Evolutionary conservation across 2,329 filamentous ascomycete genomes (phyloP).

Genomic region (Cladophialophora exuberans): DNA sequence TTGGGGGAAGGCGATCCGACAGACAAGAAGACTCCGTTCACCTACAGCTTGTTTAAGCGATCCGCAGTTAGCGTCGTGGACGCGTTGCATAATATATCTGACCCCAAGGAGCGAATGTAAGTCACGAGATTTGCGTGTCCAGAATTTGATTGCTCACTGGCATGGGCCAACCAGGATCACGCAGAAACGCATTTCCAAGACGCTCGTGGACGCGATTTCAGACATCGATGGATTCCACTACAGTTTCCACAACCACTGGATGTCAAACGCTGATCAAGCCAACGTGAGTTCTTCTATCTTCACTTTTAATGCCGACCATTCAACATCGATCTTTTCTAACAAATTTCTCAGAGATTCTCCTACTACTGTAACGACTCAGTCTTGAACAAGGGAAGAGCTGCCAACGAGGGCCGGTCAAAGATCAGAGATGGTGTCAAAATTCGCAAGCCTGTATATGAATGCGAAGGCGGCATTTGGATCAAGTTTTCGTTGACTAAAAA

Average conservation of each 20-base stretch:
- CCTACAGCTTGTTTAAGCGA: slow-evolving; percentile 25
- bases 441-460: slow-evolving; percentile 32
- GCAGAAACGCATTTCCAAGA: slow-evolving; percentile 30
- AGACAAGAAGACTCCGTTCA: slow-evolving; percentile 17
- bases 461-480: slow-evolving; percentile 27
- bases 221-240: slow-evolving; percentile 30
- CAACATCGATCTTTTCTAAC: not conserved
- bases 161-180: slow-evolving; percentile 23
- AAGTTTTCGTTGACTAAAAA: slow-evolving; percentile 34
- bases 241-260: slow-evolving; percentile 34
- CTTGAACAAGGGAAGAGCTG: slow-evolving; percentile 32
- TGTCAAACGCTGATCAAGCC: slow-evolving; percentile 31
- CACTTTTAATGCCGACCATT: not conserved
- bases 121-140: too few species aligned
- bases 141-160: too few species aligned
- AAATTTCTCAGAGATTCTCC: slow-evolving; percentile 23
- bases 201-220: slow-evolving; percentile 27
- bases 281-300: slow-evolving; percentile 1
- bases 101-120: slow-evolving; percentile 23
- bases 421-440: slow-evolving; percentile 22
- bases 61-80: slow-evolving; percentile 31
- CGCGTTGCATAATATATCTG: slow-evolving; percentile 22
- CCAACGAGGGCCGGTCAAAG: slow-evolving; percentile 27
- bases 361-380: slow-evolving; percentile 33
- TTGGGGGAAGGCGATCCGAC: not conserved